phyloP scores from a whole-genome alignment of 306 rosid species.

The Ammopiptanthus mongolicus region DNA sequence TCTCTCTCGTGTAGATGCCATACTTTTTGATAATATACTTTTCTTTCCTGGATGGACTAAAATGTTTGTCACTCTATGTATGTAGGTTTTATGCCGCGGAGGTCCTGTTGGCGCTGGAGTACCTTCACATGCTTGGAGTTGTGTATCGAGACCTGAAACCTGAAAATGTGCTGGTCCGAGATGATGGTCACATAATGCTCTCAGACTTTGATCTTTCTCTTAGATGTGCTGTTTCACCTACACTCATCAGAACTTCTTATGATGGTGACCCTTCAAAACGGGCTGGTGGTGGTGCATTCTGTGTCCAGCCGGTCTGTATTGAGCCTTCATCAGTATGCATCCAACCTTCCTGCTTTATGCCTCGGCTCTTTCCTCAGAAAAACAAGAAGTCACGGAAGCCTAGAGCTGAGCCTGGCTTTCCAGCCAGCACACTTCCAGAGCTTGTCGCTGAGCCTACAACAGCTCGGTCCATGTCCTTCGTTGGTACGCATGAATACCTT shows the following conservation, averaged over 20 bases:
- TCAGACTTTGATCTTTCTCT: slow-evolving; percentile 44
- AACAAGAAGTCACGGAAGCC: slow-evolving; percentile 36
- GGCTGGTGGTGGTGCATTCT: slow-evolving; percentile 33
- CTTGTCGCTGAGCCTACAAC: slow-evolving; percentile 53
- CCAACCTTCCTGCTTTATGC: slow-evolving; percentile 47
- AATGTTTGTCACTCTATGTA: background rate
- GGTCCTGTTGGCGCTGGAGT: slow-evolving; percentile 51
- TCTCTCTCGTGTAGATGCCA: background rate
- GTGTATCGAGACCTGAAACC: slow-evolving; percentile 48
- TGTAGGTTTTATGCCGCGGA: slow-evolving; percentile 54
- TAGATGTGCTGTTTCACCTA: slow-evolving; percentile 38
- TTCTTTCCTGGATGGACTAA: background rate
- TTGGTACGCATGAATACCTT: slow-evolving; percentile 51
- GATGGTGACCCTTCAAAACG: slow-evolving; percentile 33
- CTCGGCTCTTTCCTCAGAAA: slow-evolving; percentile 33
- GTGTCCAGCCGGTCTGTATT: slow-evolving; percentile 41
- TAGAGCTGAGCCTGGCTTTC: slow-evolving; percentile 24
- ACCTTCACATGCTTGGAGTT: slow-evolving; percentile 59
- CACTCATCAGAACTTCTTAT: slow-evolving; percentile 24
- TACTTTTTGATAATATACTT: background rate
- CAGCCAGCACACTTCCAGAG: slow-evolving; percentile 38
- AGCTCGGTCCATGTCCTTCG: slow-evolving; percentile 49
- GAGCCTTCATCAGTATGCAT: slow-evolving; percentile 50
- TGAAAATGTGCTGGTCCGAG: slow-evolving; percentile 47
- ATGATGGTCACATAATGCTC: slow-evolving; percentile 60